Conservation (phyloP, 2,329 filamentous ascomycete genomes). For the Alternaria novae-zelandiae region DNA sequence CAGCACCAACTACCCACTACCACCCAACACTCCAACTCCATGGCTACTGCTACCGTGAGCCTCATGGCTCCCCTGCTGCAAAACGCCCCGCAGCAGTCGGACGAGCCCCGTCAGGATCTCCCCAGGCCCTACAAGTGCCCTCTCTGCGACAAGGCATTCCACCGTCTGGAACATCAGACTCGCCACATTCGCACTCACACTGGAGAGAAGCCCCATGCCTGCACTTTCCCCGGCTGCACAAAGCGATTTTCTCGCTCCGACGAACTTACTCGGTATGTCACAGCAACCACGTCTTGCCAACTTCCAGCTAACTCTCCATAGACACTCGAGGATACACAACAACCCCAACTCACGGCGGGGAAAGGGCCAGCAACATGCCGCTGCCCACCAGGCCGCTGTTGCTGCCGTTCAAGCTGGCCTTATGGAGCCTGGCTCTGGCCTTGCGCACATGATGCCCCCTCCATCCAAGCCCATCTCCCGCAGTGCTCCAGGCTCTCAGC, state of each 20-base stretch:
- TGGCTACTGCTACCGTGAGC: constrained; percentile 56
- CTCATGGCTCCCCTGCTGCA: constrained; percentile 64
- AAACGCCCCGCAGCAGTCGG: constrained; percentile 56
- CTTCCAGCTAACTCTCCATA: constrained; percentile 40
- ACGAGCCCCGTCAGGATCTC: constrained; percentile 77
- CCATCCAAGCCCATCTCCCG: constrained; percentile 77
- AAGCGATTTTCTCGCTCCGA: constrained; percentile 97
- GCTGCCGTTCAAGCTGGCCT: constrained; percentile 58
- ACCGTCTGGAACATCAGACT: constrained; percentile 93
- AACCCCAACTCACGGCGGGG: constrained; percentile 95
- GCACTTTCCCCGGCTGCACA: constrained; percentile 92
- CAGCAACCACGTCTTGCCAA: background rate
- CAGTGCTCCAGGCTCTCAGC: constrained; percentile 84
- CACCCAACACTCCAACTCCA: constrained; percentile 24
- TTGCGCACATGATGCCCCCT: constrained; percentile 76
- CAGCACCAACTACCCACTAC: constrained; percentile 22
- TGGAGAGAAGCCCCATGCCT: constrained; percentile 96
- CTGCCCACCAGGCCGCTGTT: constrained; percentile 64
- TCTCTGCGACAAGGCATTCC: constrained; percentile 97
- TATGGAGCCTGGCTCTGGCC: constrained; percentile 58
- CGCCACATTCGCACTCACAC: constrained; percentile 95
- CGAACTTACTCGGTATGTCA: constrained; percentile 71
- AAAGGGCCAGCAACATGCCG: constrained; percentile 74
- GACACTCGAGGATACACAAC: constrained; percentile 97
- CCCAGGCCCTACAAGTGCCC: constrained; percentile 98